Evolutionary conservation across 176 grass and related monocot genomes (phyloP).

Genomic region (Aegilops umbellulata): DNA sequence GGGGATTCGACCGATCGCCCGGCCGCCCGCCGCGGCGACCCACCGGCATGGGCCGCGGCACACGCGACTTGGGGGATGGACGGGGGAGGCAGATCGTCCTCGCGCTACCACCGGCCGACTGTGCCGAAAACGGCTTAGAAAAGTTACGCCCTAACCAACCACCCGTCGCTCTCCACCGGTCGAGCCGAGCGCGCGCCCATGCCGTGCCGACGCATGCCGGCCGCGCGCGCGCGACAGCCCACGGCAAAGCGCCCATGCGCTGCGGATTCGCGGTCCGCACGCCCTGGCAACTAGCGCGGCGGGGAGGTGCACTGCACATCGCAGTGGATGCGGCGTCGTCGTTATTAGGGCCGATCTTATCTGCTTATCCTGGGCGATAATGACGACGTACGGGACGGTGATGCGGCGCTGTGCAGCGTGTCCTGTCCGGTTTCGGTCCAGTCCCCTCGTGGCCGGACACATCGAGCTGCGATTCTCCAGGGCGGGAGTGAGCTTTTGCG

Average conservation of each 20-base stretch:
- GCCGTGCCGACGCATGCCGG: background rate
- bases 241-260: too few relatives aligned
- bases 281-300: background rate
- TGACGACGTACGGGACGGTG: background rate
- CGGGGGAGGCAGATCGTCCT: slow-evolving; percentile 32
- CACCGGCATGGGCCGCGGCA: background rate
- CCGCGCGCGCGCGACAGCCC: background rate
- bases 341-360: background rate
- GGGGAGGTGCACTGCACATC: background rate
- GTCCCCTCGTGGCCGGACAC: background rate
- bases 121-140: too few relatives aligned
- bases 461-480: background rate
- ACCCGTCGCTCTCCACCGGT: too few relatives aligned
- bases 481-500: background rate
- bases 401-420: background rate
- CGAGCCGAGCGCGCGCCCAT: background rate
- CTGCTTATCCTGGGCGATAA: background rate
- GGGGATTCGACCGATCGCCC: background rate
- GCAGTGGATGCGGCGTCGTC: background rate
- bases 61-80: slow-evolving; percentile 18
- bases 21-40: background rate
- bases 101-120: background rate
- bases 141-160: too few relatives aligned
- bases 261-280: background rate
- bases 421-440: background rate